phyloP scores from a whole-genome alignment of 352 stramenopile genomes.

The Pythium pectinolyticum region DNA sequence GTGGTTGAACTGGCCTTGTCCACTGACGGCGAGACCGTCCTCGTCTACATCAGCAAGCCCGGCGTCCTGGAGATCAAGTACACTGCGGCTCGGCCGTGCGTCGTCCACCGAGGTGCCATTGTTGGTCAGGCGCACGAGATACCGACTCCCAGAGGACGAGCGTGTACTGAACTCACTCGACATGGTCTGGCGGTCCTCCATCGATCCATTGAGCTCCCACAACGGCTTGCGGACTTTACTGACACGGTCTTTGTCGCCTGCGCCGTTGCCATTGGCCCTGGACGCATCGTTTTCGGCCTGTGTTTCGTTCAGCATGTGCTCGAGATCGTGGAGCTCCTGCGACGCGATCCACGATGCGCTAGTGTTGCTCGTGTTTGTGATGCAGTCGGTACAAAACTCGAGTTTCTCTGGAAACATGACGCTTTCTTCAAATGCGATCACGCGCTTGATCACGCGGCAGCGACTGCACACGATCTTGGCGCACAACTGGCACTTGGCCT shows the following conservation, averaged over 20 bases:
- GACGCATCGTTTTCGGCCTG: conserved; percentile 27
- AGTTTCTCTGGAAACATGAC: conserved; percentile 63
- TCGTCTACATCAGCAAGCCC: conserved; percentile 20
- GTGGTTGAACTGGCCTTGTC: conserved; percentile 9
- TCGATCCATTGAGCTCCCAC: conserved; percentile 9
- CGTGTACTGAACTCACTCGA: conserved; percentile 31
- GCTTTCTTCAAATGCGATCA: conserved; percentile 45
- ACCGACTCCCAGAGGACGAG: conserved; percentile 21
- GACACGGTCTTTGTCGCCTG: conserved; percentile 1
- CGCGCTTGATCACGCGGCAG: conserved; percentile 26
- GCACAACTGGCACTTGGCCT: conserved; percentile 29
- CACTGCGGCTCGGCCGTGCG: not conserved
- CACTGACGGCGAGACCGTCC: conserved; percentile 17
- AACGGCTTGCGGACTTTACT: conserved; percentile 19
- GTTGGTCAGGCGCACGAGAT: conserved; percentile 16
- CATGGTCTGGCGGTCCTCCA: conserved; percentile 41
- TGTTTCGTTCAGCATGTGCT: conserved; percentile 14
- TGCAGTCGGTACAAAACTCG: conserved; percentile 61
- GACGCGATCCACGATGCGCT: conserved; percentile 54
- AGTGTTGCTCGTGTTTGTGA: conserved; percentile 41
- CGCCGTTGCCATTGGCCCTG: not conserved
- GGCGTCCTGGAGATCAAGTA: conserved; percentile 13
- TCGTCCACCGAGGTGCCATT: conserved; percentile 2
- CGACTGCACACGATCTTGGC: conserved; percentile 25
- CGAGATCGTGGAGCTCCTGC: conserved; percentile 43